Conservation (phyloP, 805 yeast species). For the Naumovozyma castellii region DNA sequence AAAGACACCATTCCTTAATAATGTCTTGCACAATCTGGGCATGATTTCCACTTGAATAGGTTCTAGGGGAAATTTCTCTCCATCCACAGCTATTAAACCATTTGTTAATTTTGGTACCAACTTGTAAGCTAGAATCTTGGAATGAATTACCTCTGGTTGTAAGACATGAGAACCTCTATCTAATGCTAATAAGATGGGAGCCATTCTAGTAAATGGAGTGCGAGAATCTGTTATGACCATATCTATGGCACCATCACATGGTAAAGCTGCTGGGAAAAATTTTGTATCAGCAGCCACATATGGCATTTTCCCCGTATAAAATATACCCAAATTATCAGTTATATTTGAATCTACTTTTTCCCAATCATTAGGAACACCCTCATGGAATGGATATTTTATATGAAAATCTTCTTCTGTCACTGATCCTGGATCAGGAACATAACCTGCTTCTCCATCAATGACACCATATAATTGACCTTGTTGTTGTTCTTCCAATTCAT, state of each 20-base stretch:
- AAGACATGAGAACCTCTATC: slow-evolving; percentile 73
- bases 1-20: slow-evolving; percentile 52
- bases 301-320: slow-evolving; percentile 91
- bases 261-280: slow-evolving; percentile 89
- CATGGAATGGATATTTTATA: slow-evolving; percentile 33
- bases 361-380: slow-evolving; percentile 64
- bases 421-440: slow-evolving; percentile 3
- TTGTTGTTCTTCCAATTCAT: background rate
- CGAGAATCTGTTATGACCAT: slow-evolving; percentile 62
- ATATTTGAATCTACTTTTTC: slow-evolving; percentile 39
- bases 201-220: slow-evolving; percentile 46
- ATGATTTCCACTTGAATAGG: slow-evolving; percentile 79
- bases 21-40: slow-evolving; percentile 51
- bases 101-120: slow-evolving; percentile 48
- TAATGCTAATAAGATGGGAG: slow-evolving; percentile 48
- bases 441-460: slow-evolving; percentile 5
- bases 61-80: slow-evolving; percentile 71
- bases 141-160: slow-evolving; percentile 57
- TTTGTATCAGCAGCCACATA: slow-evolving; percentile 72
- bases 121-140: slow-evolving; percentile 69
- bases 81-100: slow-evolving; percentile 71
- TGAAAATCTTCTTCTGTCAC: slow-evolving; percentile 36
- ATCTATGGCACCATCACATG: slow-evolving; percentile 83
- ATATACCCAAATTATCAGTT: slow-evolving; percentile 51
- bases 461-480: background rate